A percentile compares a stretch with the other conserved stretches of the same genome.
These are phyloP conservation scores for Bacidia gigantensis DNA, from an alignment of 495 filamentous ascomycete genomes.

Conservation along the genomic window DNA sequence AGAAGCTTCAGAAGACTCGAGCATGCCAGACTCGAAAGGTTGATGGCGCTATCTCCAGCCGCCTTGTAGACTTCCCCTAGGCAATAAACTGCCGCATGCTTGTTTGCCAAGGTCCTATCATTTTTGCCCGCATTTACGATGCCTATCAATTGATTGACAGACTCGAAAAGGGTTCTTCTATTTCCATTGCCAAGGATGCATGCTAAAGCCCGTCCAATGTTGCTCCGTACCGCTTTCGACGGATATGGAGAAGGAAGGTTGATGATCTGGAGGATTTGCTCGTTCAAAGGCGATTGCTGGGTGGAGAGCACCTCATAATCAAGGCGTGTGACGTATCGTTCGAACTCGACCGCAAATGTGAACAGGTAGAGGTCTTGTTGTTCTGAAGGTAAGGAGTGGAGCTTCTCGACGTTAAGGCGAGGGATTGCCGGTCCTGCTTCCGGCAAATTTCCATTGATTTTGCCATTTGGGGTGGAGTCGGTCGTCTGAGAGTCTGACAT, in stretches of 20 bases:
- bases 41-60: constrained; percentile 87
- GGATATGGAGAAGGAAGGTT: constrained; percentile 72
- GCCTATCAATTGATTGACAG: constrained; percentile 71
- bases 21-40: constrained; percentile 60
- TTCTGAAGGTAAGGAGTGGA: constrained; percentile 81
- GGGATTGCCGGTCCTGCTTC: constrained; percentile 6
- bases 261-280: constrained; percentile 81
- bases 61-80: constrained; percentile 77
- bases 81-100: constrained; percentile 81
- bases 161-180: constrained; percentile 83
- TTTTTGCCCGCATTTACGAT: constrained; percentile 65
- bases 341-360: constrained; percentile 73
- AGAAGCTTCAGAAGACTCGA: constrained; percentile 60
- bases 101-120: constrained; percentile 60
- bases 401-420: constrained; percentile 74
- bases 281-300: constrained; percentile 79
- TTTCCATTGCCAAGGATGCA: constrained; percentile 79
- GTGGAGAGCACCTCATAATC: constrained; percentile 65
- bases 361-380: constrained; percentile 91
- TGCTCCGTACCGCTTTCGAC: constrained; percentile 80
- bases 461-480: constrained; percentile 8
- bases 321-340: constrained; percentile 62
- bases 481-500: constrained; percentile 15
- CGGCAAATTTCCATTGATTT: constrained; percentile 2
- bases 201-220: constrained; percentile 69